Evolutionary conservation across 768 basidiomycete species (phyloP), one percentile per base, ranked within the genome.

Genomic region (Mycena metata): DNA sequence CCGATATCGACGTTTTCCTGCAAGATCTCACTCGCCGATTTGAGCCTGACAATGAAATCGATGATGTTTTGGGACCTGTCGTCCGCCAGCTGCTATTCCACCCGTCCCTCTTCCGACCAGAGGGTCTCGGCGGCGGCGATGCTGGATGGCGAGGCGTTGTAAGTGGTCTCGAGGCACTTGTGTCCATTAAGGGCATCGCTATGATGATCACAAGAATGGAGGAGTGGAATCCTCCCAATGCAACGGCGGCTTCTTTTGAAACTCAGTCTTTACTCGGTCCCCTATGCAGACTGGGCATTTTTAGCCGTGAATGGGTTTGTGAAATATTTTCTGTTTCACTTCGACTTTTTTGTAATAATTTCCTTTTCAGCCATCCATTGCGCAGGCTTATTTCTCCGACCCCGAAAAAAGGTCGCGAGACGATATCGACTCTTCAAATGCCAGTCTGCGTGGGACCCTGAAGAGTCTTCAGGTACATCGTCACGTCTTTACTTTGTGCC

Each of bases 261-360:
- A 81, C 63, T 15, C 72, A 79, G 69, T 93, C 90, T 56, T 81
- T 98, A 47, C 80, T 99, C 71, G 98, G 98, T 0, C 96, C 95
- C 1, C 79, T 98, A 30, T 88, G 92, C 69, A 84, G 96, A 39
- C 83, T 99, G 59, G 91, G 92, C 43, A 90, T 96, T 7, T 98
- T 97, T 76, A 87, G 90, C n/a, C 82, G 89, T 61, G 93, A 99
- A 85, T 96, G 95, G 90, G 92, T 96, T 76, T 72, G 86, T 80
- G 74, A 15, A 8, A 21, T 13, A 19, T 26, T 24, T 43, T 43
- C 39, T 1, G 23, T 49, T 50, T 26, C 23, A 10, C 23, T 67
- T 50, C 54, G 51, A 6, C 49, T 10, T 61, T 50, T 60, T 50
- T 58, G 24, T 30, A 43, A 62, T 70, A 57, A 30, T 64, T 58